Evolutionary conservation across 805 yeast species (phyloP).

Genomic region (Saccharomycopsis sp.): DNA sequence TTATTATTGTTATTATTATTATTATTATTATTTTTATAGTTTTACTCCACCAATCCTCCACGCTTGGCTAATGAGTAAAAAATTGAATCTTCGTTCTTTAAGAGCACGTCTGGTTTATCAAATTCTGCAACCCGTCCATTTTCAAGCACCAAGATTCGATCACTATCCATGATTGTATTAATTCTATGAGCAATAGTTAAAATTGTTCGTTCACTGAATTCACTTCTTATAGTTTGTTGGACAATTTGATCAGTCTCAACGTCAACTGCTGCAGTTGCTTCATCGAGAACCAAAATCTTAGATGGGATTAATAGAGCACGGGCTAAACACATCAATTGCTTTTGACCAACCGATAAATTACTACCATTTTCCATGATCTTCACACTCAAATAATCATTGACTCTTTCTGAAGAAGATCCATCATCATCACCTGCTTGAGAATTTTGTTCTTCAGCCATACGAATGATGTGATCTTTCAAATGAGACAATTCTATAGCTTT

Average conservation of each 20-base stretch:
- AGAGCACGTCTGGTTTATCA: constrained; percentile 60
- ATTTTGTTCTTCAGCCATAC: constrained; percentile 41
- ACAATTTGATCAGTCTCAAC: constrained; percentile 74
- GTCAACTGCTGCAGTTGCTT: constrained; percentile 87
- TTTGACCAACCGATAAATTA: constrained; percentile 70
- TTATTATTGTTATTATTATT: too few relatives aligned
- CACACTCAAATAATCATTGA: constrained; percentile 33
- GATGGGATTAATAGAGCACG: constrained; percentile 63
- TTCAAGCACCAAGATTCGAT: constrained; percentile 67
- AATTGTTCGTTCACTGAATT: constrained; percentile 70
- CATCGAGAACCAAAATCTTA: constrained; percentile 66
- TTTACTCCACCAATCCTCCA: constrained; percentile 51
- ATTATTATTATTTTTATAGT: too few relatives aligned
- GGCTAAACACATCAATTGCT: constrained; percentile 76
- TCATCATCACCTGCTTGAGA: constrained; percentile 36
- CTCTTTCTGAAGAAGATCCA: too few relatives aligned
- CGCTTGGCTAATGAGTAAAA: constrained; percentile 78
- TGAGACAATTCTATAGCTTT: constrained; percentile 71
- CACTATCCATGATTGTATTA: constrained; percentile 78
- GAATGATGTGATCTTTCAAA: constrained; percentile 54
- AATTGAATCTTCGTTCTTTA: constrained; percentile 57
- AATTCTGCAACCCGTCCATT: constrained; percentile 71
- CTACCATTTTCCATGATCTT: constrained; percentile 60
- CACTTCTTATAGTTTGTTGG: constrained; percentile 70
- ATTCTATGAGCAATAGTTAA: constrained; percentile 81